Conservation (phyloP, 2,329 filamentous ascomycete genomes). For the Paecilomyces fulvus region DNA sequence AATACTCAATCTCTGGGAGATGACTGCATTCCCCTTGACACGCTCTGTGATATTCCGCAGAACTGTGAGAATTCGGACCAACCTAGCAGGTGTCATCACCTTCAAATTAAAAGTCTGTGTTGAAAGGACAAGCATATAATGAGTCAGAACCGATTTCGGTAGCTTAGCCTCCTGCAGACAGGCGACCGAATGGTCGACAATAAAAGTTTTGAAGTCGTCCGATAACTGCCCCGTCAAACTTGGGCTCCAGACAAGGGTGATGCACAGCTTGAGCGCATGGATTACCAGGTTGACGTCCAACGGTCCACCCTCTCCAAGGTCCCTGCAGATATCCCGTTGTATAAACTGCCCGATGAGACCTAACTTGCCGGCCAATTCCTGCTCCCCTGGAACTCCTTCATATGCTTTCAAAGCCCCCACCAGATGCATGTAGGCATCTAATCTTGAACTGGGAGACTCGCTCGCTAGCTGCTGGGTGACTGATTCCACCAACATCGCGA, state of each 20-base stretch:
- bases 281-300: slow-evolving; percentile 63
- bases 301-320: slow-evolving; percentile 45
- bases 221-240: slow-evolving; percentile 63
- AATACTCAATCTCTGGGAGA: slow-evolving; percentile 66
- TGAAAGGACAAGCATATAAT: slow-evolving; percentile 71
- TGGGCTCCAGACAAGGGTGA: slow-evolving; percentile 66
- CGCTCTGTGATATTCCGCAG: slow-evolving; percentile 66
- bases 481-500: slow-evolving; percentile 77
- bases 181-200: slow-evolving; percentile 72
- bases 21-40: slow-evolving; percentile 70
- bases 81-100: slow-evolving; percentile 63
- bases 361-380: slow-evolving; percentile 68
- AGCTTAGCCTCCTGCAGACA: slow-evolving; percentile 59
- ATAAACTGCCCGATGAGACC: slow-evolving; percentile 71
- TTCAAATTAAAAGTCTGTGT: slow-evolving; percentile 70
- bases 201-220: slow-evolving; percentile 69
- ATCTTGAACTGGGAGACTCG: slow-evolving; percentile 59
- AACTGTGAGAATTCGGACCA: slow-evolving; percentile 60
- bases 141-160: slow-evolving; percentile 70
- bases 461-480: slow-evolving; percentile 73
- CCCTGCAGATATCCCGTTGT: slow-evolving; percentile 65
- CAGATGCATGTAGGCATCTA: slow-evolving; percentile 82
- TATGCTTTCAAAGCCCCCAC: slow-evolving; percentile 69
- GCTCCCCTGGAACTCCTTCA: slow-evolving; percentile 68
- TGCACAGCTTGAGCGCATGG: slow-evolving; percentile 69